Evolutionary conservation across 495 filamentous ascomycete species (phyloP).

Genomic region (Aspergillus wentii): DNA sequence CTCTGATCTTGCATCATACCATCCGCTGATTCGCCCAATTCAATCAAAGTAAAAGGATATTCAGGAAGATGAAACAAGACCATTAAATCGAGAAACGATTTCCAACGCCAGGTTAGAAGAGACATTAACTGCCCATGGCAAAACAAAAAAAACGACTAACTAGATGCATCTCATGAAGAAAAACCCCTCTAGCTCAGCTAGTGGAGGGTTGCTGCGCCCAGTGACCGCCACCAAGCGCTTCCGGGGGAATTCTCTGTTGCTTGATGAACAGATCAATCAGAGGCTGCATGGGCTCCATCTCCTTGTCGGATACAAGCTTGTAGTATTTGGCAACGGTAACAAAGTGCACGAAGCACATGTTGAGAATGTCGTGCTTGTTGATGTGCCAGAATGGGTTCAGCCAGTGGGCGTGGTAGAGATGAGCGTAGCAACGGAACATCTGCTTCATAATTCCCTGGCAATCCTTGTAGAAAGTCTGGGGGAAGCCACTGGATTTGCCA

Average conservation of each 20-base stretch:
- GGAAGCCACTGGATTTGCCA: constrained; percentile 84
- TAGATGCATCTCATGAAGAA: not conserved
- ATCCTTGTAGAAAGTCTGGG: constrained; percentile 76
- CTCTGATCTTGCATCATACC: constrained; percentile 20
- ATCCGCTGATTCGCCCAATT: constrained; percentile 17
- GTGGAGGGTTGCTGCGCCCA: constrained; percentile 40
- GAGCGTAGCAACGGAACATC: constrained; percentile 95
- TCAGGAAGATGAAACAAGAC: constrained; percentile 18
- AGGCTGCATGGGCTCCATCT: constrained; percentile 90
- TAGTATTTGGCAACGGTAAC: constrained; percentile 82
- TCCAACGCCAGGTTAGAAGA: constrained; percentile 39
- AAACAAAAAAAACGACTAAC: constrained; percentile 9
- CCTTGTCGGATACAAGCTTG: constrained; percentile 73
- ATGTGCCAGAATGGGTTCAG: constrained; percentile 79
- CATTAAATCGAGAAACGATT: constrained; percentile 8
- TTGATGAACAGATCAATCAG: constrained; percentile 85
- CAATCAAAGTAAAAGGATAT: constrained; percentile 11
- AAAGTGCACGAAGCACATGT: constrained; percentile 94
- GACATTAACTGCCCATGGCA: constrained; percentile 22
- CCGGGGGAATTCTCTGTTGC: constrained; percentile 75
- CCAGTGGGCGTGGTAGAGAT: constrained; percentile 84
- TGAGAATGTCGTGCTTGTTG: constrained; percentile 77
- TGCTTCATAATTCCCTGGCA: constrained; percentile 90
- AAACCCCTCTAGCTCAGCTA: constrained; percentile 27
- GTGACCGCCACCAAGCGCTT: constrained; percentile 48